Conservation (phyloP, 179 eudicot species). For the Carnegiea gigantea region DNA sequence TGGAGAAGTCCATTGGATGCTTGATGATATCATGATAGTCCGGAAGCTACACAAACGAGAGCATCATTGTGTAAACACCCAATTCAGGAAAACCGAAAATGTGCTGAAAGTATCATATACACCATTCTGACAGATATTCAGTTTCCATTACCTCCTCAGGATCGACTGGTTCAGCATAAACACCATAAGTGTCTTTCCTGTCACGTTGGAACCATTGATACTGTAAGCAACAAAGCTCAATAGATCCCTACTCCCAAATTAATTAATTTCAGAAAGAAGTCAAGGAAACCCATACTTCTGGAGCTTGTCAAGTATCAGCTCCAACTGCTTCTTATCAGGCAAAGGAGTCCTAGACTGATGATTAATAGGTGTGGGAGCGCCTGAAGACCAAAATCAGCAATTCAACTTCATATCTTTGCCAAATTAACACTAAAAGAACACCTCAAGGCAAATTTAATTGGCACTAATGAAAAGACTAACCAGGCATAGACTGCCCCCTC, state of each 20-base stretch:
- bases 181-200: slow-evolving; percentile 98
- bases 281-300: slow-evolving; percentile 59
- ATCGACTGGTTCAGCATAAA: slow-evolving; percentile 93
- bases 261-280: background rate
- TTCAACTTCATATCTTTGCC: slow-evolving; percentile 7
- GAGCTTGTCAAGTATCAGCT: slow-evolving; percentile 82
- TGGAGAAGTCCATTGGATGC: slow-evolving; percentile 91
- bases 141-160: slow-evolving; percentile 76
- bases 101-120: background rate
- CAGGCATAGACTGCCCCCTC: slow-evolving; percentile 51
- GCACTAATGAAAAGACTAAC: slow-evolving; percentile 36
- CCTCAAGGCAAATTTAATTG: background rate
- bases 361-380: slow-evolving; percentile 29
- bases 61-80: slow-evolving; percentile 26
- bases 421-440: background rate
- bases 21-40: slow-evolving; percentile 85
- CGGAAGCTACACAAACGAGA: slow-evolving; percentile 72
- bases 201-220: slow-evolving; percentile 39
- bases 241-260: background rate
- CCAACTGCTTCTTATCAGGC: slow-evolving; percentile 85
- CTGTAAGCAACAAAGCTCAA: slow-evolving; percentile 18
- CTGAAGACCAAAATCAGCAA: slow-evolving; percentile 28
- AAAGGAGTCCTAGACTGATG: slow-evolving; percentile 35
- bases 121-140: background rate
- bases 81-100: background rate